Base-by-base conservation (phyloP, 768 basidiomycete genomes). In the Suillus ampliporus region DNA sequence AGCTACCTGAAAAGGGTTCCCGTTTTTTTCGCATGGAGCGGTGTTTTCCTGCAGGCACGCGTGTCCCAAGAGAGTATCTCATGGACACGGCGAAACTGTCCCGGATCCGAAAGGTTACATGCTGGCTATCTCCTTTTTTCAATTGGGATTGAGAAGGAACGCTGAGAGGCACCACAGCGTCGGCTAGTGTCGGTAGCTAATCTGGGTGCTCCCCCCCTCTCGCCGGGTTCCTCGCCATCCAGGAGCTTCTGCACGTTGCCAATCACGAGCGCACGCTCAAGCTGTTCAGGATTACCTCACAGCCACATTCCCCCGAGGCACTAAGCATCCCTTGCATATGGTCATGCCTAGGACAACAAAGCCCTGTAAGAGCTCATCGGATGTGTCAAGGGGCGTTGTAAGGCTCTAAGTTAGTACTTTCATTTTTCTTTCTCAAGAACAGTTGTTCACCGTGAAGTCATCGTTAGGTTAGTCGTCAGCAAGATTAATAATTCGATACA, bases 21-120 rank as follows among this genome's bases (percentile, higher is more conserved):
- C 50, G 19, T 51, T 34, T 51, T 3, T n/a, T 51, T 51, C 50
- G 28, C 50, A 51, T 51, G 50, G 5, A 51, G 17, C n/a, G n/a
- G n/a, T n/a, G 14, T 23, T 48, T 26, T 26, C 15, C 1, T 48
- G 26, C 47, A 51, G 31, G 50, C 34, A 51, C 50, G 31, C 31
- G 11, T n/a, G 31, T 7, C 19, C 31, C 50, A 34, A 51, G 17
- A 31, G 2, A 19, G 28, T 15, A 23, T 47, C 46, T n/a, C 50
- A n/a, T 51, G 31, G 31, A 34, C 50, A 51, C 50, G 50, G 50
- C 31, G 31, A n/a, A n/a, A n/a, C n/a, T n/a, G n/a, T 31, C 4
- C 31, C 31, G 31, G 31, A 31, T 51, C 28, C 50, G 28, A 51
- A 34, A 11, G 31, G 19, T 51, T 51, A 51, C 31, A 28, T 51